Percentiles rank a stretch among this genome's conserved stretches.
phyloP scores from a whole-genome alignment of 2,329 filamentous ascomycete species.

The Fusarium verticillioides region DNA sequence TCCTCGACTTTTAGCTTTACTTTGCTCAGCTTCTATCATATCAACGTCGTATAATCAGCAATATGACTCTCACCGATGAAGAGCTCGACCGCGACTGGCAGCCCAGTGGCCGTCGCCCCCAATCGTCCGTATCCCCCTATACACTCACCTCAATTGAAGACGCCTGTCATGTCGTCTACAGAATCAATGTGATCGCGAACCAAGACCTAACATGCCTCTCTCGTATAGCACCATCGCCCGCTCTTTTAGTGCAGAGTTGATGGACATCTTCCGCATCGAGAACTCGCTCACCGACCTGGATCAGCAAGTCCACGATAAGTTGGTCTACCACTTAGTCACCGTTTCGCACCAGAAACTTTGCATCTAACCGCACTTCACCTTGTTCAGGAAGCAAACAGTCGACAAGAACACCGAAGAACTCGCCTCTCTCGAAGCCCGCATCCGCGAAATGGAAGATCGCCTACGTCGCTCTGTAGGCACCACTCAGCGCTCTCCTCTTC shows the following conservation, averaged over 20 bases:
- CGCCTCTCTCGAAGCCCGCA: conserved; percentile 83
- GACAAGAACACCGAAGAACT: conserved; percentile 80
- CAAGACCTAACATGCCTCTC: conserved; percentile 23
- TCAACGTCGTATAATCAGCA: conserved; percentile 5
- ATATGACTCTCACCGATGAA: conserved; percentile 65
- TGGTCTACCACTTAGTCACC: conserved; percentile 50
- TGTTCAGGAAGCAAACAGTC: conserved; percentile 79
- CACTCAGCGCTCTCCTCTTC: conserved; percentile 31
- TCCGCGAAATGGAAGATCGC: conserved; percentile 86
- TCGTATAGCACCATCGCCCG: conserved; percentile 79
- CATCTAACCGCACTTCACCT: conserved; percentile 25
- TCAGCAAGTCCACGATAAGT: conserved; percentile 85
- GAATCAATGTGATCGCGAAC: conserved; percentile 20
- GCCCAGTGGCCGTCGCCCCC: conserved; percentile 79
- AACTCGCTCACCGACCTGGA: conserved; percentile 79
- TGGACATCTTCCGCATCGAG: conserved; percentile 90
- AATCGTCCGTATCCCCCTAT: conserved; percentile 77
- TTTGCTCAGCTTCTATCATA: background rate
- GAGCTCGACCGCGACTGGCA: conserved; percentile 83
- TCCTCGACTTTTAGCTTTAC: background rate
- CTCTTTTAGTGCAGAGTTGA: conserved; percentile 86
- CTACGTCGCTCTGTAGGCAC: conserved; percentile 59
- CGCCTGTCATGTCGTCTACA: conserved; percentile 1
- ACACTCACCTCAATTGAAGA: conserved; percentile 61
- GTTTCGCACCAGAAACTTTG: background rate